Base-by-base conservation (phyloP, 345 rosid genomes). In the Carallia brachiata region DNA sequence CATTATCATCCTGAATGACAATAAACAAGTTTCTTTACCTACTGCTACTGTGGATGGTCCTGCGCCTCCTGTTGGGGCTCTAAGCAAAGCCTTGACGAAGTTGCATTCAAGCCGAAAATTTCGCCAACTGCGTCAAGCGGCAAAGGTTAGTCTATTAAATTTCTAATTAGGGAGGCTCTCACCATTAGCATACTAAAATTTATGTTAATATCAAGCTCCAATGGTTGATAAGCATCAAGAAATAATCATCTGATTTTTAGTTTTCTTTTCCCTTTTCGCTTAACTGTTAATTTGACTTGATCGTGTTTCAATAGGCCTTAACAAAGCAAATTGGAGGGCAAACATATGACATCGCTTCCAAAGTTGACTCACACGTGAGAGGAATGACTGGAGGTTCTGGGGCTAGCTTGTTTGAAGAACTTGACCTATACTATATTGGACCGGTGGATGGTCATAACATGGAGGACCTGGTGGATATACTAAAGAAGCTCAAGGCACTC, bases 1-100 rank as follows among this genome's bases (percentile, higher is more conserved):
- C 9, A 83, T 86, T 36, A 64, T 84, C 34, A 78, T 86, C 57
- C 75, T 86, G 44, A 85, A 85, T 32, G 84, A 85, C 66, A 85
- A 83, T 53, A 57, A 76, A 52, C 87, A 85, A 62, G 89, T 85
- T 50, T 83, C 83, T 44, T 66, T 83, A 76, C 85, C 87, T 36
- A 82, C 89, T 0, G 90, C 86, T 53, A 86, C 84, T 1, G 56
- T 84, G 0, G 87, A 83, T 18, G 89, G 83, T 52, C 87, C 86
- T 18, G 83, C 79, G n/a, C 75, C 87, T 32, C 87, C 86, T 1
- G 83, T 73, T 31, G 89, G 89, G 10, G 87, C 83, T 67, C 79
- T 84, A 2, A 80, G 76, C 40, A 70, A 58, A 37, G 79, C 89
- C 19, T 65, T 84, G 44, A 71, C 79, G 0, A 74, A 32, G 60